Evolutionary conservation across 257 asterid genomes (phyloP).

Genomic region (Sherardia arvensis): DNA sequence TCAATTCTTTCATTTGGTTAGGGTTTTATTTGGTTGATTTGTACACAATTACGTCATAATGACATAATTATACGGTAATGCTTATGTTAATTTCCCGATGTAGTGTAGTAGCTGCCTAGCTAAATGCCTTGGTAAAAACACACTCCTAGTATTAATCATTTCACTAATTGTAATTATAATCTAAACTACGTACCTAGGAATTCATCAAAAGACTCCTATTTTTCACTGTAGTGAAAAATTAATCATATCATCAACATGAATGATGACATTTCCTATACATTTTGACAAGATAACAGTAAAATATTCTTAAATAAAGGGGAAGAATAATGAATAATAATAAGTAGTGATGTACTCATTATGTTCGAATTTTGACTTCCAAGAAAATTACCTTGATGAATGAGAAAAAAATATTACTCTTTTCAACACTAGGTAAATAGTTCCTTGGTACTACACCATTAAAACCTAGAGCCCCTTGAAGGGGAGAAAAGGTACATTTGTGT

Average conservation of each 20-base stretch:
- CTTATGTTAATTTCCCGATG: neutral
- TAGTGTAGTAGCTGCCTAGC: neutral
- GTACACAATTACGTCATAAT: neutral
- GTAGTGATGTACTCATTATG: slow-evolving; percentile 6
- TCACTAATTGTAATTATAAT: neutral
- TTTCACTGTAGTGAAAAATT: neutral
- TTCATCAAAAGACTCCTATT: neutral
- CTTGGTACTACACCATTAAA: neutral
- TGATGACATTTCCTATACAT: neutral
- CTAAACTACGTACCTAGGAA: slow-evolving; percentile 1
- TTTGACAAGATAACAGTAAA: neutral
- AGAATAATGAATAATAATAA: neutral
- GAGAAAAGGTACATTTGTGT: slow-evolving; percentile 5
- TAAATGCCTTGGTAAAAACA: neutral
- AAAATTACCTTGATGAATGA: neutral
- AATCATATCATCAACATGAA: neutral
- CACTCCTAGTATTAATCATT: neutral
- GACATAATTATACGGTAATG: neutral
- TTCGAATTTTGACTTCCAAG: slow-evolving; percentile 11
- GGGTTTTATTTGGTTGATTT: neutral
- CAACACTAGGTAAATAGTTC: neutral
- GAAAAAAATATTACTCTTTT: neutral
- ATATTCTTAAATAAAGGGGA: neutral
- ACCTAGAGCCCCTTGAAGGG: neutral
- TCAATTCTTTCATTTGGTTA: no score